These are phyloP conservation scores for Kregervanrija pseudodelftensis DNA, from an alignment of 805 yeast genomes.

Conservation along the genomic window DNA sequence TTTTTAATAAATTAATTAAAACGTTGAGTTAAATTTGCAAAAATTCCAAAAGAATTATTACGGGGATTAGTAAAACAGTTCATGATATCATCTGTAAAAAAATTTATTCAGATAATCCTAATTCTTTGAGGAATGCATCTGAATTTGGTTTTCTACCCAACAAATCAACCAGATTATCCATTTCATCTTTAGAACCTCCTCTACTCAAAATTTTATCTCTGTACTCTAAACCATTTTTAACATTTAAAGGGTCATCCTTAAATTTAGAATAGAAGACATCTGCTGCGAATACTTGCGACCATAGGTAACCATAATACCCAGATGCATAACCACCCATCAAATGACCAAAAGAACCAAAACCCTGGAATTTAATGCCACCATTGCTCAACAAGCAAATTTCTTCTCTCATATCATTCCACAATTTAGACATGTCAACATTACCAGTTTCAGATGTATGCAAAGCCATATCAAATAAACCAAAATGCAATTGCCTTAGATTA, in stretches of 20 bases:
- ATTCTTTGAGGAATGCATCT: constrained; percentile 63
- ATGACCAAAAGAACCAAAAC: constrained; percentile 75
- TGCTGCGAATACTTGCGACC: constrained; percentile 80
- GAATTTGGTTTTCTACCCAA: constrained; percentile 73
- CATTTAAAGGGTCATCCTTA: constrained; percentile 59
- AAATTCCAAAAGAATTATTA: neutral
- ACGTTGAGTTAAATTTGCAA: neutral
- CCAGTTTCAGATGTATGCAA: constrained; percentile 47
- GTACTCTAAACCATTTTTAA: constrained; percentile 54
- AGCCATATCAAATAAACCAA: constrained; percentile 70
- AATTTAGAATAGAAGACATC: constrained; percentile 74
- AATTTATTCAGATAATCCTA: constrained; percentile 34
- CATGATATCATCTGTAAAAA: neutral
- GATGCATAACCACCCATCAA: constrained; percentile 81
- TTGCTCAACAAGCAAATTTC: constrained; percentile 52
- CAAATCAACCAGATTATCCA: constrained; percentile 54
- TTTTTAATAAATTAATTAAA: neutral
- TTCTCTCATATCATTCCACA: constrained; percentile 64
- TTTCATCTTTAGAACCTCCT: constrained; percentile 70
- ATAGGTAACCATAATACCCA: constrained; percentile 80
- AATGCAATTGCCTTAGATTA: constrained; percentile 70
- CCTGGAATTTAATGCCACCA: constrained; percentile 51
- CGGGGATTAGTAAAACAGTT: neutral
- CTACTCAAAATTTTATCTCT: constrained; percentile 61
- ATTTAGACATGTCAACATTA: constrained; percentile 42